Evolutionary conservation across 768 basidiomycete genomes (phyloP).

Genomic region (Podaxis mareebaensis): DNA sequence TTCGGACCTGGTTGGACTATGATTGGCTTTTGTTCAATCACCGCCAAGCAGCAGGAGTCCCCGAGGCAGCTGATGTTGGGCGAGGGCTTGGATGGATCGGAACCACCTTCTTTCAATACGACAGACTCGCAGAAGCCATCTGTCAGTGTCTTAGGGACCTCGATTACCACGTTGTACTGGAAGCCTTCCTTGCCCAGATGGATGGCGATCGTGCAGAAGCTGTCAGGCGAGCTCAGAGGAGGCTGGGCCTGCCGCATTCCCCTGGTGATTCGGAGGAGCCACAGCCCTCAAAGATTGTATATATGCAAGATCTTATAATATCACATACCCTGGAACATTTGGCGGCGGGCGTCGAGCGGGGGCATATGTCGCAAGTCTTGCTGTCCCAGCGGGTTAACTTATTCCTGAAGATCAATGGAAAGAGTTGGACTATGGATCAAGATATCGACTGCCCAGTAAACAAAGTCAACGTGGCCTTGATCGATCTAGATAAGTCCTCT

Average conservation of each 20-base stretch:
- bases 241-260: too few relatives aligned
- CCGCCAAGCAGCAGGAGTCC: background rate
- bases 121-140: background rate
- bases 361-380: background rate
- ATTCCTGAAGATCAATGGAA: slow-evolving; percentile 3
- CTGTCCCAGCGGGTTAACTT: background rate
- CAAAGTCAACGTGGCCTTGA: background rate
- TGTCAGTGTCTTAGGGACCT: slow-evolving; percentile 4
- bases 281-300: background rate
- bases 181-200: background rate
- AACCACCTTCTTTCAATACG: background rate
- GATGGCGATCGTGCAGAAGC: background rate
- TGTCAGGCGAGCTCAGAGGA: too few relatives aligned
- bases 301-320: background rate
- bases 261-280: too few relatives aligned
- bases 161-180: background rate
- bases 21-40: background rate
- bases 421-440: background rate
- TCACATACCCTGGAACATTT: slow-evolving; percentile 5
- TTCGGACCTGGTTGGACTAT: background rate
- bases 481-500: background rate
- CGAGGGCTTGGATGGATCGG: background rate
- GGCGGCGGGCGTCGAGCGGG: background rate
- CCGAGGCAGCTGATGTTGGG: background rate
- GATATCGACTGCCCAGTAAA: slow-evolving; percentile 5